A percentile compares a stretch with the other conserved stretches of the same genome.
These are phyloP conservation scores for Cordyceps pruinosa DNA, from an alignment of 2,329 filamentous ascomycete genomes.

Conservation along the genomic window DNA sequence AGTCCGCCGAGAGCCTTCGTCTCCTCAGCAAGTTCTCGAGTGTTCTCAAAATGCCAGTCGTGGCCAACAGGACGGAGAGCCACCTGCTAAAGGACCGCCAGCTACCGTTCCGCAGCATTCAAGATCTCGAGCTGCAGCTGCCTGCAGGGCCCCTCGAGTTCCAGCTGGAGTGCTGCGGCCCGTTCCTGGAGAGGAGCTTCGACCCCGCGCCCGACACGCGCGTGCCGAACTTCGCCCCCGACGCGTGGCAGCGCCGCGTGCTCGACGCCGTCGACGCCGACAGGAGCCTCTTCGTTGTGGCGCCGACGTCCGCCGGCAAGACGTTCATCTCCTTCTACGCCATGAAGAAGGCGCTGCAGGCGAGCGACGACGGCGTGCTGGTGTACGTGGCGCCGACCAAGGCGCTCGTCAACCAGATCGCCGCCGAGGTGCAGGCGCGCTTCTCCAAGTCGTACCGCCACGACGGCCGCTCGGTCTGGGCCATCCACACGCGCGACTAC, in stretches of 20 bases:
- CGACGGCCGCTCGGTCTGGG: constrained; percentile 64
- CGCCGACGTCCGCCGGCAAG: constrained; percentile 72
- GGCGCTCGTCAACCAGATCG: constrained; percentile 76
- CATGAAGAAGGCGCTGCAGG: constrained; percentile 67
- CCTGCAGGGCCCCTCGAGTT: constrained; percentile 40
- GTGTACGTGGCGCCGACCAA: constrained; percentile 80
- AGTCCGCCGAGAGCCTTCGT: constrained; percentile 12
- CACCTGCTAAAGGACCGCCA: not conserved
- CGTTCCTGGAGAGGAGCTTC: constrained; percentile 69
- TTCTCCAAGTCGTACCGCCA: constrained; percentile 61
- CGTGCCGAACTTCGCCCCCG: constrained; percentile 60
- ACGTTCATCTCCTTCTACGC: constrained; percentile 82
- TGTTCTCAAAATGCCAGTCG: constrained; percentile 13
- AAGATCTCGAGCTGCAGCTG: constrained; percentile 1
- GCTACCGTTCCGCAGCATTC: not conserved
- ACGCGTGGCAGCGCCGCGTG: constrained; percentile 69
- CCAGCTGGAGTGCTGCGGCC: constrained; percentile 61
- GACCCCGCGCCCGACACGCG: constrained; percentile 61
- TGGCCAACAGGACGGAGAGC: not conserved
- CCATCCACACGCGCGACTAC: constrained; percentile 69
- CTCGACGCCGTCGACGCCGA: constrained; percentile 65
- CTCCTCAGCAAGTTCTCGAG: constrained; percentile 12
- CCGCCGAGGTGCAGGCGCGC: constrained; percentile 67
- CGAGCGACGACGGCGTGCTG: constrained; percentile 61
- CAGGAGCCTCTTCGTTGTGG: constrained; percentile 66